Evolutionary conservation across 805 yeast species (phyloP).

Genomic region (Candida arabinofermentans): DNA sequence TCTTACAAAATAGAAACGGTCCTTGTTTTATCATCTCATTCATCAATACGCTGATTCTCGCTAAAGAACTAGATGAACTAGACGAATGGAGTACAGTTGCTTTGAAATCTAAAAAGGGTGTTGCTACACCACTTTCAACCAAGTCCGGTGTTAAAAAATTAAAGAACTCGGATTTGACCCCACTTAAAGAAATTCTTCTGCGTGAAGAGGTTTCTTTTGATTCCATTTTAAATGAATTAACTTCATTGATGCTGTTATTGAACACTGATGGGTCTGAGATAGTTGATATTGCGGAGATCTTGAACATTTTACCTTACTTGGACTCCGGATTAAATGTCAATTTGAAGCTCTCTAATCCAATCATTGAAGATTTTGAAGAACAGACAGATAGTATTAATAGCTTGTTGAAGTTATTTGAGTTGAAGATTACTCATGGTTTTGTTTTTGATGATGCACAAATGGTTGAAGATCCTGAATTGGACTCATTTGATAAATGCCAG

Average conservation of each 20-base stretch:
- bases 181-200: constrained; percentile 23
- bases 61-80: constrained; percentile 31
- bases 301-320: constrained; percentile 56
- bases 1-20: constrained; percentile 78
- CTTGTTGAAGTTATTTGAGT: constrained; percentile 21
- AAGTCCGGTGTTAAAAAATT: not conserved
- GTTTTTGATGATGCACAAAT: constrained; percentile 6
- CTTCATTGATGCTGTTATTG: constrained; percentile 38
- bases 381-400: constrained; percentile 16
- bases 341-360: constrained; percentile 52
- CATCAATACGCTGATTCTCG: constrained; percentile 61
- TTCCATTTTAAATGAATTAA: constrained; percentile 46
- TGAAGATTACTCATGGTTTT: constrained; percentile 74
- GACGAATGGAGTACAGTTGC: constrained; percentile 22
- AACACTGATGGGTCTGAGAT: constrained; percentile 26
- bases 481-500: constrained; percentile 29
- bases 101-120: not conserved
- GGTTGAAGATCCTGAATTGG: constrained; percentile 4
- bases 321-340: constrained; percentile 71
- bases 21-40: constrained; percentile 86
- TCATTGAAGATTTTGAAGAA: constrained; percentile 19
- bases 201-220: constrained; percentile 28
- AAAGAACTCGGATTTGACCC: constrained; percentile 7
- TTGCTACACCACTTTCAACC: too few species aligned
- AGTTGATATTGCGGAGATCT: constrained; percentile 33